Conservation (phyloP, 1,139 yeast genomes). For the Kodamaea arcana region DNA sequence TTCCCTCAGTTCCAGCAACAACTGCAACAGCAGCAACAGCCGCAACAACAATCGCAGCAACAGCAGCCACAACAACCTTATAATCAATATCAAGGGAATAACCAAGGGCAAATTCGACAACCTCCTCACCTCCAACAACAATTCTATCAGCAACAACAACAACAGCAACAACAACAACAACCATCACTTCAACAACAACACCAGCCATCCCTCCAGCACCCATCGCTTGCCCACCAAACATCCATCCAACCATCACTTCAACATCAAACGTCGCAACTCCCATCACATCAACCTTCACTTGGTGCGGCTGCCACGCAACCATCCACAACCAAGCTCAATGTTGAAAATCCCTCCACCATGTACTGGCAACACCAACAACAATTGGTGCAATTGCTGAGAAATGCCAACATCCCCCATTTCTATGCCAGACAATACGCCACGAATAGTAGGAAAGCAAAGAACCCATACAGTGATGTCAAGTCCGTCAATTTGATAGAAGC, state of each 20-base stretch:
- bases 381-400: slow-evolving; percentile 73
- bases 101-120: slow-evolving; percentile 11
- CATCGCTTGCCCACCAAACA: no score
- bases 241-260: slow-evolving; percentile 6
- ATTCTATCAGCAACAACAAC: slow-evolving; percentile 14
- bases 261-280: slow-evolving; percentile 19
- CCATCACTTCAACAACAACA: slow-evolving; percentile 18
- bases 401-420: slow-evolving; percentile 70
- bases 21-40: slow-evolving; percentile 15
- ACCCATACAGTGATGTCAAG: slow-evolving; percentile 42
- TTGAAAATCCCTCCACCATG: slow-evolving; percentile 49
- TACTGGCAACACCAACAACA: slow-evolving; percentile 90
- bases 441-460: slow-evolving; percentile 57
- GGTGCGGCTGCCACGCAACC: slow-evolving; percentile 12
- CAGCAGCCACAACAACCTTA: slow-evolving; percentile 8
- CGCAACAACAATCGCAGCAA: slow-evolving; percentile 24
- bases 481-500: slow-evolving; percentile 50
- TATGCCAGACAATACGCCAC: slow-evolving; percentile 93
- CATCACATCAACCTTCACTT: slow-evolving; percentile 13
- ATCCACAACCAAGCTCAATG: slow-evolving; percentile 23
- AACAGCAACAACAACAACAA: slow-evolving; percentile 16
- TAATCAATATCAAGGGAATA: slow-evolving; percentile 2
- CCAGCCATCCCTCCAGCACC: slow-evolving; percentile 20
- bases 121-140: slow-evolving; percentile 19
- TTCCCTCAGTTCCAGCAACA: slow-evolving; percentile 25